phyloP scores from a whole-genome alignment of 2,329 filamentous ascomycete genomes.

The Fusarium sp. region DNA sequence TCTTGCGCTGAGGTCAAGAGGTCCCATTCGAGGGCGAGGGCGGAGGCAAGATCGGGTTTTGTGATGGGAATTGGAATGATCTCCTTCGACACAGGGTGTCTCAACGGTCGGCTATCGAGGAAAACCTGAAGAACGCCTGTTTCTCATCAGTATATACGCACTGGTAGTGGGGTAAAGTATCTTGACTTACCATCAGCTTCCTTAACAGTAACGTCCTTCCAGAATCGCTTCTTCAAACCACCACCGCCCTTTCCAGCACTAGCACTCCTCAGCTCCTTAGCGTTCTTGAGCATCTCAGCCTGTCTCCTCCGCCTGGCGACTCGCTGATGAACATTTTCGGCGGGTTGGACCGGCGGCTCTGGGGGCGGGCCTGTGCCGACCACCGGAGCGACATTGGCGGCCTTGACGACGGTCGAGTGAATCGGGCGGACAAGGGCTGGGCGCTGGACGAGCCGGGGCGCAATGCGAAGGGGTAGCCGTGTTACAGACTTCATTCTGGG shows the following conservation, averaged over 20 bases:
- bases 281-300: constrained; percentile 65
- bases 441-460: constrained; percentile 41
- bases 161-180: background rate
- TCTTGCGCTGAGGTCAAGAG: constrained; percentile 83
- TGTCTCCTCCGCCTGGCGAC: constrained; percentile 64
- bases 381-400: constrained; percentile 63
- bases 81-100: constrained; percentile 78
- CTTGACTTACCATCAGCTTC: constrained; percentile 68
- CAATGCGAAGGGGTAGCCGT: constrained; percentile 53
- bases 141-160: constrained; percentile 17
- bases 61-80: constrained; percentile 77
- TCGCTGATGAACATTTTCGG: constrained; percentile 55
- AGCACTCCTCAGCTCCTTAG: constrained; percentile 58
- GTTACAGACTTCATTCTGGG: constrained; percentile 55
- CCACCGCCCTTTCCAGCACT: constrained; percentile 54
- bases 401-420: constrained; percentile 48
- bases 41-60: constrained; percentile 85
- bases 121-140: constrained; percentile 68
- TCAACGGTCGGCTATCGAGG: constrained; percentile 82
- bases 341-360: constrained; percentile 60
- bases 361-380: constrained; percentile 70
- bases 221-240: constrained; percentile 78
- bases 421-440: constrained; percentile 44
- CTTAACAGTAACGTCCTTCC: constrained; percentile 82
- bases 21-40: constrained; percentile 95